phyloP scores from a whole-genome alignment of 768 basidiomycete species.

The Leccinum imitatum region DNA sequence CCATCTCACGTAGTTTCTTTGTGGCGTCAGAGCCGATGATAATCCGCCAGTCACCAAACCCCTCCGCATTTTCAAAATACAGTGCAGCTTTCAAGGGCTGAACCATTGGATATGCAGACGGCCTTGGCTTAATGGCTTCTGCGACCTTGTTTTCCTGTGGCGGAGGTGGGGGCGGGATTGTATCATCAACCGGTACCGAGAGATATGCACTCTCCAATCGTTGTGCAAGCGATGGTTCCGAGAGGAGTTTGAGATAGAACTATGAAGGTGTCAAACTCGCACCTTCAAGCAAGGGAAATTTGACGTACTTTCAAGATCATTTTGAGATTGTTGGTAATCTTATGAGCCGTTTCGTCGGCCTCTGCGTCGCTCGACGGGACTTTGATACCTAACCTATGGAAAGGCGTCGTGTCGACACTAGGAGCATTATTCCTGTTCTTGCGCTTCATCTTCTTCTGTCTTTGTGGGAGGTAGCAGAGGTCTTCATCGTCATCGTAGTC shows the following conservation, averaged over 20 bases:
- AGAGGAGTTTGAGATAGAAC: conserved; percentile 28
- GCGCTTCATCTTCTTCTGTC: conserved; percentile 31
- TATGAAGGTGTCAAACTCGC: conserved; percentile 10
- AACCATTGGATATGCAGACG: conserved; percentile 43
- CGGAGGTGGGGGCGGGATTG: not conserved
- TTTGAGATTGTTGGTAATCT: conserved; percentile 29
- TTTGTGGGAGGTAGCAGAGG: conserved; percentile 6
- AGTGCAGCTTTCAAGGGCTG: conserved; percentile 62
- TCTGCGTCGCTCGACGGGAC: conserved; percentile 29
- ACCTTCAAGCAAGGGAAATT: too few species aligned
- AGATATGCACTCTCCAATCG: conserved; percentile 13
- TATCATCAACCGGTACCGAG: not conserved
- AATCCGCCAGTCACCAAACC: conserved; percentile 66
- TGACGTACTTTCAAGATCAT: conserved; percentile 29
- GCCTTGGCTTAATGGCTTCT: conserved; percentile 9
- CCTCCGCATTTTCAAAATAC: conserved; percentile 56
- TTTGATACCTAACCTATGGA: conserved; percentile 28
- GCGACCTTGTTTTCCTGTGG: not conserved
- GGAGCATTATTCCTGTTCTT: conserved; percentile 11
- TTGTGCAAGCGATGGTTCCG: conserved; percentile 13
- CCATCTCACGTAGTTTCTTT: conserved; percentile 47
- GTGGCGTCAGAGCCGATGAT: conserved; percentile 53
- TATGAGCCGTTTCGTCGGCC: conserved; percentile 6
- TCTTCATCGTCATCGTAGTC: conserved; percentile 6
- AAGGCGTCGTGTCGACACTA: conserved; percentile 28